Percentiles rank a stretch among this genome's conserved stretches.
Evolutionary conservation across 768 basidiomycete species (phyloP).

Genomic region (Dioszegia crocea): DNA sequence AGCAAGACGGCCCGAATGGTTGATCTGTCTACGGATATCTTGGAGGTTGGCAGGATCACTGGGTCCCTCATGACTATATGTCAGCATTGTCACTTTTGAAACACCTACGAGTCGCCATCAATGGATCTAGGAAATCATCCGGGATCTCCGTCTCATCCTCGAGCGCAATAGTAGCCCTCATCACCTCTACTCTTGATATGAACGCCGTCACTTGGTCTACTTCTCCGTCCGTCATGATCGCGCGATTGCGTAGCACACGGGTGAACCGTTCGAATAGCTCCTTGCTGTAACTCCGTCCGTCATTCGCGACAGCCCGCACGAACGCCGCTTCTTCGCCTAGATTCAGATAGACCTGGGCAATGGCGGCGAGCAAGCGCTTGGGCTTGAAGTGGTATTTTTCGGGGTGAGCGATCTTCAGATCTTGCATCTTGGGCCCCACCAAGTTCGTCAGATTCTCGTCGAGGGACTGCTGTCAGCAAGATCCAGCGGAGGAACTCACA

Average conservation of each 20-base stretch:
- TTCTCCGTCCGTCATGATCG: slow-evolving; percentile 72
- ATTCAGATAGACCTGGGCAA: slow-evolving; percentile 86
- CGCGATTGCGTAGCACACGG: slow-evolving; percentile 59
- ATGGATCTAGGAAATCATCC: slow-evolving; percentile 70
- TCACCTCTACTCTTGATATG: slow-evolving; percentile 76
- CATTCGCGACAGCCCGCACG: slow-evolving; percentile 79
- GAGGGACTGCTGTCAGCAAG: slow-evolving; percentile 50
- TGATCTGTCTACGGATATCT: slow-evolving; percentile 70
- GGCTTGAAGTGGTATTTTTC: slow-evolving; percentile 89
- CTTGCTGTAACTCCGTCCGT: slow-evolving; percentile 84
- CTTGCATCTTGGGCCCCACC: slow-evolving; percentile 80
- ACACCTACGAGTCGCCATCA: slow-evolving; percentile 12
- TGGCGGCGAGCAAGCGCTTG: slow-evolving; percentile 71
- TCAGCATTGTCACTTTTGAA: neutral
- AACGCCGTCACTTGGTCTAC: slow-evolving; percentile 67
- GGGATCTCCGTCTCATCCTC: slow-evolving; percentile 87
- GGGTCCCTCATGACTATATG: slow-evolving; percentile 82
- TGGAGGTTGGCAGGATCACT: slow-evolving; percentile 80
- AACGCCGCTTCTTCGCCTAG: slow-evolving; percentile 75
- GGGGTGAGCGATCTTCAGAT: slow-evolving; percentile 76
- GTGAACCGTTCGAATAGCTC: slow-evolving; percentile 77
- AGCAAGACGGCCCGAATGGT: slow-evolving; percentile 94
- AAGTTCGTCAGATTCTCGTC: slow-evolving; percentile 88
- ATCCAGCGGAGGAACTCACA: slow-evolving; percentile 54
- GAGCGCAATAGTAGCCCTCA: slow-evolving; percentile 65